Evolutionary conservation across 495 filamentous ascomycete genomes (phyloP), one percentile per base, ranked within the genome.

Genomic region (Annulohypoxylon stygium): DNA sequence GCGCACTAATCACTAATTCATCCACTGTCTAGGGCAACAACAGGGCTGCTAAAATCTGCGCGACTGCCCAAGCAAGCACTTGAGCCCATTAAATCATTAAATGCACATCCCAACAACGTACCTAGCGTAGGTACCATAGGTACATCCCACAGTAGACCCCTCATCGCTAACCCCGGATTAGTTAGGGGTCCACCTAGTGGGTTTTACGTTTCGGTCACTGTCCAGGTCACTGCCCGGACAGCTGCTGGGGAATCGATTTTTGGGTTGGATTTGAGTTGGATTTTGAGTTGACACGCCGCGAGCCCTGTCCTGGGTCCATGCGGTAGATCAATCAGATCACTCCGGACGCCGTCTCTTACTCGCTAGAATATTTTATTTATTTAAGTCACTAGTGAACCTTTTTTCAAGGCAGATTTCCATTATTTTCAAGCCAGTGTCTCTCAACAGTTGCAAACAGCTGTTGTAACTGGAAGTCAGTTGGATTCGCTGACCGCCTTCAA

Each of bases 321-420:
- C 66, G 43, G 71, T 50, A 67, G 67, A 74, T 70, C 71, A 73
- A 20, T 65, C 61, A 55, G 53, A 73, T 69, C 60, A 73, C 51
- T 73, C 39, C 12, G 0, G 39, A 43, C 39, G 12, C 39, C 51
- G 12, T 48, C 54, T 58, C 12, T 59, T 11, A 60, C 55, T 73
- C 8, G 65, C 65, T 65, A 57, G 30, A 51, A 7, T 47, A 7
- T 47, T 47, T 6, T 47, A n/a, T 47, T 14, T 47, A 47, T 18
- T 69, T 66, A 55, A 57, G 25, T 67, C 47, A n/a, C 50, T 59
- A 66, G n/a, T 47, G 41, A 57, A 43, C 23, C 39, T 47, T 69
- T 59, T 64, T 67, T 41, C 51, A 53, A 18, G 9, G 34, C 48
- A 12, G 34, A n/a, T 58, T 57, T 69, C 58, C 57, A 51, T 41